These are phyloP conservation scores for Eutrema salsugineum DNA, from an alignment of 441 rosid genomes.

Conservation along the genomic window DNA sequence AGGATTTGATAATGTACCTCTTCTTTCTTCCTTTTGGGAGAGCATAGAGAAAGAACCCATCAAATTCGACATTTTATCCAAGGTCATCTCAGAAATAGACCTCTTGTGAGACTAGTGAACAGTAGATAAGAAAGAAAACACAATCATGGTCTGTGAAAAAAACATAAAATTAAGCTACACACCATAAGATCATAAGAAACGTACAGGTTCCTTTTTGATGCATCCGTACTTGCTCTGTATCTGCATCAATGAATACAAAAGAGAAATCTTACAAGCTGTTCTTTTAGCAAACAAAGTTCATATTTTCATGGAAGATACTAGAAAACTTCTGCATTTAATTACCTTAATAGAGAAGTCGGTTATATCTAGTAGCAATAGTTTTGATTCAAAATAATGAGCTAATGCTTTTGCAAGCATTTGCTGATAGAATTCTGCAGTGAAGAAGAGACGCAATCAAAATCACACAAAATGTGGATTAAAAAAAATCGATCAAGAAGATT, in stretches of 20 bases:
- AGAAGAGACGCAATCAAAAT: background rate
- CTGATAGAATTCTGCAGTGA: conserved; percentile 71
- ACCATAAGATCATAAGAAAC: conserved; percentile 20
- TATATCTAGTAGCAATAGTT: conserved; percentile 74
- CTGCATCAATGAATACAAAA: conserved; percentile 40
- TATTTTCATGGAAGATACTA: background rate
- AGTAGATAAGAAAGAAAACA: background rate
- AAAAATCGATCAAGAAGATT: background rate
- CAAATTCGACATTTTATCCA: conserved; percentile 75
- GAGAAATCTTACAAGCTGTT: background rate
- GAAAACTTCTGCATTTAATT: background rate
- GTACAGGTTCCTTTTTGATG: conserved; percentile 60
- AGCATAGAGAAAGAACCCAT: conserved; percentile 59
- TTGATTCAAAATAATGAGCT: conserved; percentile 76
- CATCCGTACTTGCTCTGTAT: conserved; percentile 88
- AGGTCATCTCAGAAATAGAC: conserved; percentile 73
- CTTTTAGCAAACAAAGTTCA: background rate
- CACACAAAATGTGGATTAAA: background rate
- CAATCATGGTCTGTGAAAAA: conserved; percentile 2
- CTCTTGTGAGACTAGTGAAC: conserved; percentile 51
- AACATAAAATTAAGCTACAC: conserved; percentile 9
- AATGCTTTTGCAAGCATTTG: conserved; percentile 96
- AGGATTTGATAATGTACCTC: conserved; percentile 36
- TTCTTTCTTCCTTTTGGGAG: conserved; percentile 47
- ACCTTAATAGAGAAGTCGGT: conserved; percentile 84